Conservation (phyloP, 495 filamentous ascomycete species). For the Beverwykella pulmonaria region DNA sequence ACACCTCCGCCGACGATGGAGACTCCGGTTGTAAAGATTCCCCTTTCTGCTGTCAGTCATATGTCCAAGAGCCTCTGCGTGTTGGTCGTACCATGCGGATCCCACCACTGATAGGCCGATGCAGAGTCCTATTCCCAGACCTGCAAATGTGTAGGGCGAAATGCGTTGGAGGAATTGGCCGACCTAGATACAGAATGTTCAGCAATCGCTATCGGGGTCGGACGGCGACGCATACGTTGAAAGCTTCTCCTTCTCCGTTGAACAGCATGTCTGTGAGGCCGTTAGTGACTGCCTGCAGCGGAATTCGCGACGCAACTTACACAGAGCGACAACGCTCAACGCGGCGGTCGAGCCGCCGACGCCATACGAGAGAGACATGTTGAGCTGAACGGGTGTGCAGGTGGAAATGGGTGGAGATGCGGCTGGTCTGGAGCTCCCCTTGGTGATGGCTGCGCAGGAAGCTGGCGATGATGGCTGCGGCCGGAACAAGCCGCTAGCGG, state of each 20-base stretch:
- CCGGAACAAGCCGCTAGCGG: slow-evolving; percentile 23
- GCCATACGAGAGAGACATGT: slow-evolving; percentile 61
- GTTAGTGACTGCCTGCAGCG: slow-evolving; percentile 42
- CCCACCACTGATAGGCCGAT: slow-evolving; percentile 95
- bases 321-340: slow-evolving; percentile 82
- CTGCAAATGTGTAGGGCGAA: slow-evolving; percentile 93
- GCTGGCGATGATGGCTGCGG: slow-evolving; percentile 24
- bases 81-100: slow-evolving; percentile 83
- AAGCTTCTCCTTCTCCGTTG: slow-evolving; percentile 90
- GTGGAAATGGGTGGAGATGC: slow-evolving; percentile 7
- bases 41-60: slow-evolving; percentile 59
- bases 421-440: slow-evolving; percentile 18
- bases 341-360: slow-evolving; percentile 69
- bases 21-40: slow-evolving; percentile 98
- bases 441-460: slow-evolving; percentile 13
- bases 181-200: slow-evolving; percentile 58
- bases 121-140: slow-evolving; percentile 87
- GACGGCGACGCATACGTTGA: slow-evolving; percentile 71
- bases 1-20: slow-evolving; percentile 97
- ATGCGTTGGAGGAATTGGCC: slow-evolving; percentile 92
- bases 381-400: slow-evolving; percentile 15
- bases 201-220: background rate
- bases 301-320: slow-evolving; percentile 56
- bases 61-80: background rate
- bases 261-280: slow-evolving; percentile 86